phyloP scores from a whole-genome alignment of 2,329 filamentous ascomycete genomes.

The Aspergillaceae sp. region DNA sequence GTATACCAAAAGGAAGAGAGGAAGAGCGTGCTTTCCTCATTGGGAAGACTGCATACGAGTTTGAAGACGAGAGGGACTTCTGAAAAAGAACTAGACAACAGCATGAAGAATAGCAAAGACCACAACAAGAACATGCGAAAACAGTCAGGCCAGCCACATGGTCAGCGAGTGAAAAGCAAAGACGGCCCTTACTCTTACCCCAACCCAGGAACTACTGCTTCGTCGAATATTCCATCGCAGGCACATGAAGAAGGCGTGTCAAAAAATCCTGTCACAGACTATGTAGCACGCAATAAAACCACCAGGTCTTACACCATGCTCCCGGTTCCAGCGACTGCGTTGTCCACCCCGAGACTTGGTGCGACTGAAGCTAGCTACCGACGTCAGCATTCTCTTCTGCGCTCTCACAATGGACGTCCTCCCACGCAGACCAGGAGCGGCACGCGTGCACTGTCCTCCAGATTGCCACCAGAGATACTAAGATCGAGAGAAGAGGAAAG shows the following conservation, averaged over 20 bases:
- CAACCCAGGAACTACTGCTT: neutral
- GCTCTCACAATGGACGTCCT: neutral
- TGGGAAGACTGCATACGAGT: slow-evolving; percentile 2
- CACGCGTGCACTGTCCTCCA: neutral
- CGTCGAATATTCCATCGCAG: neutral
- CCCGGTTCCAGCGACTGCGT: neutral
- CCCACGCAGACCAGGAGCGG: too few relatives aligned
- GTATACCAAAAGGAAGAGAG: slow-evolving; percentile 9
- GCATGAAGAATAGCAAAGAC: too few relatives aligned
- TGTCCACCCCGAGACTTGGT: neutral
- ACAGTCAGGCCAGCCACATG: neutral
- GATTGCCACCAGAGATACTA: neutral
- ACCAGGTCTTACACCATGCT: neutral
- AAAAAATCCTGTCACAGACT: neutral
- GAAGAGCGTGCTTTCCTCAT: slow-evolving; percentile 7
- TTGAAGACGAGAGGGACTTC: neutral
- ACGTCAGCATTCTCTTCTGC: slow-evolving; percentile 1
- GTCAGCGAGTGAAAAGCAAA: too few relatives aligned
- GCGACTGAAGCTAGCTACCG: slow-evolving; percentile 1
- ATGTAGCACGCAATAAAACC: neutral
- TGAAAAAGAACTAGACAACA: neutral
- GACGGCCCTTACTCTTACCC: neutral
- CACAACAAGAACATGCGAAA: neutral
- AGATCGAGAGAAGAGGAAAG: neutral
- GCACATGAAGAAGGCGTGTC: neutral